Evolutionary conservation across 2,329 filamentous ascomycete genomes (phyloP), one percentile per base, ranked within the genome.

Genomic region (Alternaria incomplexa): DNA sequence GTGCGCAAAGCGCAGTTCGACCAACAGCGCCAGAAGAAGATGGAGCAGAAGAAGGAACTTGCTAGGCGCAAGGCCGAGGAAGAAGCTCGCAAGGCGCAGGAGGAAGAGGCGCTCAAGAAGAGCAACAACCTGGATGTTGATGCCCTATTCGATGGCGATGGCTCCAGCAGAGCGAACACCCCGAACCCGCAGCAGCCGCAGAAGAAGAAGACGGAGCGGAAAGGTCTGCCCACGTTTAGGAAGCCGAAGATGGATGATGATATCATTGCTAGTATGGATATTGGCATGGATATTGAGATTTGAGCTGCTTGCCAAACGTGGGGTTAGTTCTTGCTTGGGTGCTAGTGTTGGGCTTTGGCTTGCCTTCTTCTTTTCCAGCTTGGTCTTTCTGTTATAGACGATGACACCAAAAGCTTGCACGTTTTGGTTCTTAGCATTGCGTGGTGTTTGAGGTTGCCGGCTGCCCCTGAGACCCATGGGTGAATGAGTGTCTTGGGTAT

Each of bases 281-380:
- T 98, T 72, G 95, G 93, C 26, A 93, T 98, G 77, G 95, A 98
- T 71, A 90, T 97, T 72, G 93, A 97, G 70, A 93, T 97, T 71
- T 93, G 74, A 81, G 64, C 52, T 10, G 20, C 22, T 12, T 17
- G 5, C 15, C 13, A 28, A 15, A n/a, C 32, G 20, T 5, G 25
- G 40, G 51, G n/a, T 9, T 2, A 13, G 51, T 15, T 12, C 5
- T 6, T 20, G 43, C 9, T 17, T 8, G n/a, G 17, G 11, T 26
- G 9, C 23, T 17, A 11, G 26, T 43, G 13, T 2, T 22, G 6
- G 17, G 32, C 23, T 54, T 20, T 40, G 36, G 36, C 36, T 40
- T 40, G 36, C 20, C 13, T 48, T 45, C n/a, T 45, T 36, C 30
- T 15, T 23, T 23, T 36, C 17, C 9, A 52, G 36, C 36, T 40